Conservation (phyloP, 225 moss, liverwort and hornwort genomes). For the Pseudisothecium myosuroides region DNA sequence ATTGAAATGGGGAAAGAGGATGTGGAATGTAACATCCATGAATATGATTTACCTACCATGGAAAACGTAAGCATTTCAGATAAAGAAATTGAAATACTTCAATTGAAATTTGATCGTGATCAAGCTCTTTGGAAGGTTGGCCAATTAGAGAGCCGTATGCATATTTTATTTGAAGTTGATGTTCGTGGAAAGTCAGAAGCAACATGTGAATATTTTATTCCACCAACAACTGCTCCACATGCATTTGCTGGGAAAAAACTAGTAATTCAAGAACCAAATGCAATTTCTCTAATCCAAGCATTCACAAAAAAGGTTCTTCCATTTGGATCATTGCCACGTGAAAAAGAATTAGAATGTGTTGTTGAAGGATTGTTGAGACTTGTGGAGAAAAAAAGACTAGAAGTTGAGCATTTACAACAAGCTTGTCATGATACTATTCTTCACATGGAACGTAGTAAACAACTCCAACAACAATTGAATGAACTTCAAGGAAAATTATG, state of each 20-base stretch:
- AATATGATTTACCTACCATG: not conserved
- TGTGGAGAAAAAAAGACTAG: slow-evolving; percentile 34
- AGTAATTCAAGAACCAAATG: slow-evolving; percentile 20
- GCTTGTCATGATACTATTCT: slow-evolving; percentile 42
- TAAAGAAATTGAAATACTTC: not conserved
- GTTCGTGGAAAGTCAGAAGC: slow-evolving; percentile 1
- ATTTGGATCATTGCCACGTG: slow-evolving; percentile 2
- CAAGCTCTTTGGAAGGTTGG: slow-evolving; percentile 67
- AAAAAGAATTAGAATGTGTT: slow-evolving; percentile 50
- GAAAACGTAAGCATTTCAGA: not conserved
- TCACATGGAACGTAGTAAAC: slow-evolving; percentile 37
- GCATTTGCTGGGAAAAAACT: slow-evolving; percentile 17
- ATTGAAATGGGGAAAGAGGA: slow-evolving; percentile 19
- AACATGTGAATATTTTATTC: slow-evolving; percentile 16
- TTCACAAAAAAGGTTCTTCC: slow-evolving; percentile 20
- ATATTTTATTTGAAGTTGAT: slow-evolving; percentile 43
- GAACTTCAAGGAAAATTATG: slow-evolving; percentile 14
- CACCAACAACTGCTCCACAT: slow-evolving; percentile 8
- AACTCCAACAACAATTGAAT: slow-evolving; percentile 36
- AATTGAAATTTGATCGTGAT: slow-evolving; percentile 50
- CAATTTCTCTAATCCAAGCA: slow-evolving; percentile 17
- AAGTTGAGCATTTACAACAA: slow-evolving; percentile 27
- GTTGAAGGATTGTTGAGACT: slow-evolving; percentile 52
- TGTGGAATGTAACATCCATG: slow-evolving; percentile 2
- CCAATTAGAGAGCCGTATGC: slow-evolving; percentile 38